phyloP scores from a whole-genome alignment of 305 asterid genomes.

The Fraxinus angustifolia region DNA sequence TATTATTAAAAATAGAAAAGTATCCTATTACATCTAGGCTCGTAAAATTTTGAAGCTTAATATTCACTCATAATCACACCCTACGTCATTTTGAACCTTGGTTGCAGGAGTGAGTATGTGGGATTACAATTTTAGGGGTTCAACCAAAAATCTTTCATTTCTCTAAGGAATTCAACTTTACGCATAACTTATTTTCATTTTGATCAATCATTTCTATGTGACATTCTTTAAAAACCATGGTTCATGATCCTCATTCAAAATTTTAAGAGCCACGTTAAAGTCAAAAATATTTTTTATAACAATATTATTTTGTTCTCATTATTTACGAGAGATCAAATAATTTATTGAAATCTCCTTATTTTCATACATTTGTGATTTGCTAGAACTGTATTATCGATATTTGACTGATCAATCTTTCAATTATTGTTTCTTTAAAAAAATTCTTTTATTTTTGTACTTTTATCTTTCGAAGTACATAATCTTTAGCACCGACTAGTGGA shows the following conservation, averaged over 20 bases:
- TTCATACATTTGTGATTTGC: not conserved
- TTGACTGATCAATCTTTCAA: not conserved
- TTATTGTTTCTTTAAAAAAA: too few species aligned
- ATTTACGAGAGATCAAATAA: not conserved
- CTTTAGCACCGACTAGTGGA: not conserved
- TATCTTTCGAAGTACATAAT: not conserved
- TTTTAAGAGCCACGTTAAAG: not conserved
- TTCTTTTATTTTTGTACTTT: too few species aligned
- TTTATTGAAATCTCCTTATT: too few species aligned
- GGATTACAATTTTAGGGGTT: too few species aligned
- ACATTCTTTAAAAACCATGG: not conserved
- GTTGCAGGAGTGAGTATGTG: too few species aligned
- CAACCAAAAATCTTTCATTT: too few species aligned
- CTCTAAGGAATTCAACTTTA: too few species aligned
- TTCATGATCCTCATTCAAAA: not conserved
- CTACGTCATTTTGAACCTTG: not conserved
- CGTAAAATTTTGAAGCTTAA: not conserved
- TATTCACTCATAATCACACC: not conserved
- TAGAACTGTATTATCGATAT: too few species aligned
- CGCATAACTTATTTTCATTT: not conserved
- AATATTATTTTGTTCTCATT: not conserved
- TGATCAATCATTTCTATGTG: not conserved
- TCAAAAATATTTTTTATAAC: not conserved
- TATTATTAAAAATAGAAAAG: too few species aligned
- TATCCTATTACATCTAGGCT: not conserved